Base-by-base conservation (phyloP, 2,329 filamentous ascomycete species). In the Diaporthe velutina region DNA sequence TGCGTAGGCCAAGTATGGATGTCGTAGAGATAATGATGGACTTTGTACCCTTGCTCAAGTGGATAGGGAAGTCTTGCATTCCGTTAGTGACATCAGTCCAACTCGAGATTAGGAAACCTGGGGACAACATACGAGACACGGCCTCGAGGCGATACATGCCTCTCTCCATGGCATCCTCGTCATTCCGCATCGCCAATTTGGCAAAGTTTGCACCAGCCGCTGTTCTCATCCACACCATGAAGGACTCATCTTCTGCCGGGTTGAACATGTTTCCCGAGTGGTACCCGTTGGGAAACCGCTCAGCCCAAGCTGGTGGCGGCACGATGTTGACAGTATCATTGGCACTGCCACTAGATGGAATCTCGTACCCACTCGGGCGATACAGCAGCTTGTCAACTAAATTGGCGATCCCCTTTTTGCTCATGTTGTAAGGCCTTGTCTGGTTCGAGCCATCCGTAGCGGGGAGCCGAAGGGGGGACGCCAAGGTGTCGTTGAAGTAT, bases 11-110 rank as follows among this genome's bases (percentile, higher is more conserved):
- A 0, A 58, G 22, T 7, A 58, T 25, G 33, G 55, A 58, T 12
- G 33, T 58, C 19, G 55, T 58, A 15, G 55, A 58, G 10, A 58
- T n/a, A 10, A 58, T 17, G 5, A 58, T 58, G 33, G 55, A 58
- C 9, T 80, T 87, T 8, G 76, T 83, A 22, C 79, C 87, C 68
- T 83, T 85, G 64, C 19, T 58, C 30, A 58, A 12, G 25, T 58
- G 33, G 4, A n/a, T 30, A 15, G 55, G 55, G 12, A 38, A 58
- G 7, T 58, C 55, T 58, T n/a, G 33, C 10, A 19, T 25, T 25
- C 10, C 10, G 55, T 58, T 9, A 58, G 33, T 38, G 33, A 40
- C 22, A n/a, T 38, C 22, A 2, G 6, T 38, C 28, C 33, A 38
- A 58, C 12, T 22, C 19, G 55, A 58, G 3, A n/a, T 10, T 4